Evolutionary conservation across 2,329 filamentous ascomycete species (phyloP).

Genomic region (Blumeriella jaapii): DNA sequence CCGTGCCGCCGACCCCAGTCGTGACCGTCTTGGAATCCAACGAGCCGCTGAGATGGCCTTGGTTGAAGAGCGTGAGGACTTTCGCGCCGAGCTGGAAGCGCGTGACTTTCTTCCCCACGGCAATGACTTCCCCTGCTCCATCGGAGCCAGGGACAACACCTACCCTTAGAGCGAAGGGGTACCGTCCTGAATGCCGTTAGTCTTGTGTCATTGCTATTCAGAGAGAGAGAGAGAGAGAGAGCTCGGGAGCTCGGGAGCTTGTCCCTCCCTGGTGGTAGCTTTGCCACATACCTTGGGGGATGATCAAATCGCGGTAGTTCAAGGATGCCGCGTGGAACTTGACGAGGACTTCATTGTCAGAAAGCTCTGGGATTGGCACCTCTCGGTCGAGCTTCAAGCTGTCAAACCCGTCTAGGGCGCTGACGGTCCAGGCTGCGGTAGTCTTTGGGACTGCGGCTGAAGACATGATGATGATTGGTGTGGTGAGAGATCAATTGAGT

Average conservation of each 20-base stretch:
- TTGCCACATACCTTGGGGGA: slow-evolving; percentile 28
- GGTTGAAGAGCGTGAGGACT: slow-evolving; percentile 46
- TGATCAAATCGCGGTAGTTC: slow-evolving; percentile 31
- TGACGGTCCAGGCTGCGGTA: slow-evolving; percentile 36
- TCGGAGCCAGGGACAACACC: slow-evolving; percentile 29
- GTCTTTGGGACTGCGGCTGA: slow-evolving; percentile 20
- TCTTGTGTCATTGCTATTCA: no score
- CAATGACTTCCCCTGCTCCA: slow-evolving; percentile 35
- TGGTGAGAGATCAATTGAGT: background rate
- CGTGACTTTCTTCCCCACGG: slow-evolving; percentile 43
- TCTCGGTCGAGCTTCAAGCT: slow-evolving; percentile 32
- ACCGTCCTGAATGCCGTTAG: no score
- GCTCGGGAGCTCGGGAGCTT: no score
- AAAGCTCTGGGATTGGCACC: slow-evolving; percentile 30
- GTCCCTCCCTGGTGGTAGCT: no score
- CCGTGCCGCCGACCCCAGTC: slow-evolving; percentile 44
- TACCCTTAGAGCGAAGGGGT: slow-evolving; percentile 19
- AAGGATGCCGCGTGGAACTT: slow-evolving; percentile 33
- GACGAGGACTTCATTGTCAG: slow-evolving; percentile 43
- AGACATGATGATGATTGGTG: slow-evolving; percentile 5
- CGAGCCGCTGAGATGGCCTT: slow-evolving; percentile 30
- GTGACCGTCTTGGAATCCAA: slow-evolving; percentile 16
- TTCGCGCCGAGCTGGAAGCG: slow-evolving; percentile 47
- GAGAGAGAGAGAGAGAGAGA: no score
- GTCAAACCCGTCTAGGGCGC: slow-evolving; percentile 37